Percentiles rank a stretch among this genome's conserved stretches.
Conservation (phyloP, 2,329 filamentous ascomycete species). For the Chalaropsis ovoidea region DNA sequence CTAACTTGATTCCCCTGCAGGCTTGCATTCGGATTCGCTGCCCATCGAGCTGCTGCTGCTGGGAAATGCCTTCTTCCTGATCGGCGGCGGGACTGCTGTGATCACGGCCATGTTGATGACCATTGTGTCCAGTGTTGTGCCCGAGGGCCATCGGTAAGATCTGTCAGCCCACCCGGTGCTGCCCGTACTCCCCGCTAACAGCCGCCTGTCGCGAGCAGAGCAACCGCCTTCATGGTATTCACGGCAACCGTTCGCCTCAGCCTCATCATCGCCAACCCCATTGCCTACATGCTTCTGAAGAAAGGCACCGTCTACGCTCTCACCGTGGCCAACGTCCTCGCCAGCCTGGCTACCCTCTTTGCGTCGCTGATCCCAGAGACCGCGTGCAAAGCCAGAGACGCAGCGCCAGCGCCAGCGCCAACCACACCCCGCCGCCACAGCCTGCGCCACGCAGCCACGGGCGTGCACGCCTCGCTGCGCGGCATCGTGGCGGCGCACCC, state of each 20-base stretch:
- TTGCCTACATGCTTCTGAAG: slow-evolving; percentile 25
- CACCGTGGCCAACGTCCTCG: slow-evolving; percentile 5
- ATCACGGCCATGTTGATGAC: slow-evolving; percentile 15
- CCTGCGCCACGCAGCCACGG: background rate
- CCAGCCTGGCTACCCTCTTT: slow-evolving; percentile 11
- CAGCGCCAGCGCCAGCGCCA: no score
- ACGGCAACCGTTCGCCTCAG: slow-evolving; percentile 18
- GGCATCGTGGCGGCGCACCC: slow-evolving; percentile 12
- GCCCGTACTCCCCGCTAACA: no score
- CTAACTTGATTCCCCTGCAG: no score
- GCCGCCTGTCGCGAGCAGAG: background rate
- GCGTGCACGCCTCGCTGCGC: background rate
- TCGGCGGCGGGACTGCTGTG: slow-evolving; percentile 5
- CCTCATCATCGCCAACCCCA: slow-evolving; percentile 25
- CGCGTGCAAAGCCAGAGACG: background rate
- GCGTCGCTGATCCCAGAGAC: slow-evolving; percentile 23
- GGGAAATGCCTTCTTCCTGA: slow-evolving; percentile 4
- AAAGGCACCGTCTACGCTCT: slow-evolving; percentile 18
- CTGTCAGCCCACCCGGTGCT: background rate
- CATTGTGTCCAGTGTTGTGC: background rate
- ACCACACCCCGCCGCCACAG: background rate
- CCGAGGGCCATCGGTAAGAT: slow-evolving; percentile 8
- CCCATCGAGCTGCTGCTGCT: background rate
- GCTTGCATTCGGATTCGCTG: no score
- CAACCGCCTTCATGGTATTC: slow-evolving; percentile 24